phyloP scores from a whole-genome alignment of 139 green algal species.

The Spirogloea muscicola region DNA sequence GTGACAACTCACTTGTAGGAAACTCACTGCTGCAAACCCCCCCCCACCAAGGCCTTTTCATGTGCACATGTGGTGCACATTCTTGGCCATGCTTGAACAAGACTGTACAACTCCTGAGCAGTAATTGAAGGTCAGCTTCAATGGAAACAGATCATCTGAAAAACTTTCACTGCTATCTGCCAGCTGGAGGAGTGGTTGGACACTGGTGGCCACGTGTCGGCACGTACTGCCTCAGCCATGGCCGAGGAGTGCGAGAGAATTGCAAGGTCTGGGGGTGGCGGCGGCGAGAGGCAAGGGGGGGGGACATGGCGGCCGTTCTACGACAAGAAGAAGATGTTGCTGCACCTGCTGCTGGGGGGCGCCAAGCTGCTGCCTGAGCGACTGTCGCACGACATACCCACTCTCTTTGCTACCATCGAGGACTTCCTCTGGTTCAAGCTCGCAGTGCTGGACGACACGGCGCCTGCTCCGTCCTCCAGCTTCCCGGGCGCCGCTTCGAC shows the following conservation, averaged over 20 bases:
- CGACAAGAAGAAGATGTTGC: constrained; percentile 48
- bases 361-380: constrained; percentile 59
- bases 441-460: too few relatives aligned
- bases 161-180: too few relatives aligned
- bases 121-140: too few relatives aligned
- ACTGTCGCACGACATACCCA: constrained; percentile 41
- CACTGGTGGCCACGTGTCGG: constrained; percentile 10
- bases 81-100: too few relatives aligned
- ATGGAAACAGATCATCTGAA: too few relatives aligned
- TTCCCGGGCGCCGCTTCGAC: not conserved
- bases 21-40: too few relatives aligned
- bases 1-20: too few relatives aligned
- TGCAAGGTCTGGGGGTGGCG: not conserved
- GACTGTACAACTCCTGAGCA: too few relatives aligned
- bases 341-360: constrained; percentile 67
- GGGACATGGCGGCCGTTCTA: too few relatives aligned
- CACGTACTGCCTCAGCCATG: constrained; percentile 21
- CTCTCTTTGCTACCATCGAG: constrained; percentile 81
- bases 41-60: too few relatives aligned
- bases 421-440: constrained; percentile 81
- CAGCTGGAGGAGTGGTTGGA: constrained; percentile 44
- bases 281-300: not conserved
- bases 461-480: not conserved
- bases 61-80: too few relatives aligned
- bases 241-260: constrained; percentile 61